Evolutionary conservation across 140 eudicot genomes (phyloP).

Genomic region (Erigeron philadelphicus): DNA sequence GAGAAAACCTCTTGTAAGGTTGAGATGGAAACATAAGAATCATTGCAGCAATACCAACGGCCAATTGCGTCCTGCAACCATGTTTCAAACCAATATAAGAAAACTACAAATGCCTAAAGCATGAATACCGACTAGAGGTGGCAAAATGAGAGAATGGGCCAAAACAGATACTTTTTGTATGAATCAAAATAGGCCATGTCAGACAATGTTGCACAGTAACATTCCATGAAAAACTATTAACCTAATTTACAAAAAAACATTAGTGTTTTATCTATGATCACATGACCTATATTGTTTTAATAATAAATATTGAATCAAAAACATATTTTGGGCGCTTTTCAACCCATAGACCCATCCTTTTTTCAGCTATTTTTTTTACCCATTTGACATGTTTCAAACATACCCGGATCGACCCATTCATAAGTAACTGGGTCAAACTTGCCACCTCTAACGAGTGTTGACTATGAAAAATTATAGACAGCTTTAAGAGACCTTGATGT

Average conservation of each 20-base stretch:
- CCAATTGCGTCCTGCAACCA: conserved; percentile 78
- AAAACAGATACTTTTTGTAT: background rate
- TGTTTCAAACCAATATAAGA: conserved; percentile 19
- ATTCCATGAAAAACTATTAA: background rate
- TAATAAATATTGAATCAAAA: background rate
- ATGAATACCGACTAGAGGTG: background rate
- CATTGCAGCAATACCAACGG: conserved; percentile 99
- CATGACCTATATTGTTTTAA: background rate
- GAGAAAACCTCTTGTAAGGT: conserved; percentile 76
- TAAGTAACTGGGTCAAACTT: background rate
- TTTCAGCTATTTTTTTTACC: background rate
- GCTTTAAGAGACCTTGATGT: conserved; percentile 64
- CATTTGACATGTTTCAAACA: background rate
- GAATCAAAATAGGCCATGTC: background rate
- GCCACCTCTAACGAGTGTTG: conserved; percentile 10
- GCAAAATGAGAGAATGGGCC: background rate
- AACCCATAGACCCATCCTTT: background rate
- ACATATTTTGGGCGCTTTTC: background rate
- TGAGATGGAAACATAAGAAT: conserved; percentile 70
- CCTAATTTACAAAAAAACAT: background rate
- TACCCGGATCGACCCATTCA: background rate
- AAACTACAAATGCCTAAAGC: conserved; percentile 5
- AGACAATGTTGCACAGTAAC: background rate
- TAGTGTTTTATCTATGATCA: background rate
- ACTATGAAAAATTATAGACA: conserved; percentile 10